These are phyloP conservation scores for Neurospora sp. DNA, from an alignment of 2,329 filamentous ascomycete genomes.

Conservation along the genomic window DNA sequence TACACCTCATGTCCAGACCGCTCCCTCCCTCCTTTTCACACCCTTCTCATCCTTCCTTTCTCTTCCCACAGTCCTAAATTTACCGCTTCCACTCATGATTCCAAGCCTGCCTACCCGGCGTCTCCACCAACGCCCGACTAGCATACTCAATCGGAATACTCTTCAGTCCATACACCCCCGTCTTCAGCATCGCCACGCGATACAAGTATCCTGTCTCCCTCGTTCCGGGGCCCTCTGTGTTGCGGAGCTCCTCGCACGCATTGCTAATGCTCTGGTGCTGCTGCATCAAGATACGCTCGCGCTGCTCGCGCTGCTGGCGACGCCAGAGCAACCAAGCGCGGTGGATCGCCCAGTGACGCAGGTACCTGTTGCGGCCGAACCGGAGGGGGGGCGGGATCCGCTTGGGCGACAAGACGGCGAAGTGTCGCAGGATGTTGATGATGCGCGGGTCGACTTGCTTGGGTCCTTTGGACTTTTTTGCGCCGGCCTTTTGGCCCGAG, in stretches of 20 bases:
- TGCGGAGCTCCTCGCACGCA: constrained; percentile 76
- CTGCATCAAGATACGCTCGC: constrained; percentile 63
- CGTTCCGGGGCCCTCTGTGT: constrained; percentile 44
- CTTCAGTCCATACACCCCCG: constrained; percentile 62
- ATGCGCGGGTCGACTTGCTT: constrained; percentile 23
- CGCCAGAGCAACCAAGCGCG: constrained; percentile 83
- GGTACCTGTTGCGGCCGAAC: constrained; percentile 75
- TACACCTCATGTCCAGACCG: background rate
- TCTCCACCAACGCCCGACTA: constrained; percentile 66
- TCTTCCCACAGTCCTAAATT: background rate
- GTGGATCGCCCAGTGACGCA: constrained; percentile 98
- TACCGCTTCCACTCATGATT: constrained; percentile 81
- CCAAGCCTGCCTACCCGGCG: constrained; percentile 70
- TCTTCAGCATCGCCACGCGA: constrained; percentile 83
- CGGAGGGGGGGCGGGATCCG: constrained; percentile 57
- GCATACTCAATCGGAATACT: constrained; percentile 89
- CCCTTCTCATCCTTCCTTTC: background rate
- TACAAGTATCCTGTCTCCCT: constrained; percentile 65
- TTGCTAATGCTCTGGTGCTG: constrained; percentile 72
- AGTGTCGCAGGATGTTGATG: constrained; percentile 22
- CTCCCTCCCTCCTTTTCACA: background rate
- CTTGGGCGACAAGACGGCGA: constrained; percentile 21
- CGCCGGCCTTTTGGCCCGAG: background rate
- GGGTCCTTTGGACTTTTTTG: constrained; percentile 3
- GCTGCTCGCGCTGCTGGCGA: constrained; percentile 52